phyloP scores from a whole-genome alignment of 495 filamentous ascomycete genomes.

The Daldinia vernicosa region DNA sequence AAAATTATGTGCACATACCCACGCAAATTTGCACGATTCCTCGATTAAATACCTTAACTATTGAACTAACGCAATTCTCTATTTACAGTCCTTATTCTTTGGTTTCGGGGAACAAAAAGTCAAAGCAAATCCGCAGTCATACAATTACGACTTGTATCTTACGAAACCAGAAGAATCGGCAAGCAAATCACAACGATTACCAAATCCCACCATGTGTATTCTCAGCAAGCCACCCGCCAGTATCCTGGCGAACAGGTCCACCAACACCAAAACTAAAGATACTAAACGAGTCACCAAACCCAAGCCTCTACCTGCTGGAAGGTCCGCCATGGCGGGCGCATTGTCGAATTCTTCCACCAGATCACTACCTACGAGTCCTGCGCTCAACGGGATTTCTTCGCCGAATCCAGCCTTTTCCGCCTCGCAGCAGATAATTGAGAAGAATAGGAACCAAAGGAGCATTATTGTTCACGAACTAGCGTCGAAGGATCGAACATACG shows the following conservation, averaged over 20 bases:
- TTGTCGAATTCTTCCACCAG: constrained; percentile 51
- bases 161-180: constrained; percentile 46
- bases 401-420: constrained; percentile 61
- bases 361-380: constrained; percentile 72
- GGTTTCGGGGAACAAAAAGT: constrained; percentile 51
- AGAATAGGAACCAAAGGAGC: constrained; percentile 62
- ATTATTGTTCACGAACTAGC: constrained; percentile 81
- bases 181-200: constrained; percentile 47
- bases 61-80: constrained; percentile 12
- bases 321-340: constrained; percentile 48
- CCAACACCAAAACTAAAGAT: constrained; percentile 32
- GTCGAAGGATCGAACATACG: constrained; percentile 64
- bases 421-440: constrained; percentile 61
- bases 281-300: constrained; percentile 39
- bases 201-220: constrained; percentile 58
- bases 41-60: constrained; percentile 23
- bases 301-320: constrained; percentile 55
- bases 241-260: constrained; percentile 6
- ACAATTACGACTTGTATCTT: constrained; percentile 56
- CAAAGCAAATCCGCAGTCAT: constrained; percentile 45
- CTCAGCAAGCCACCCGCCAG: constrained; percentile 39
- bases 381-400: constrained; percentile 60
- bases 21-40: not conserved
- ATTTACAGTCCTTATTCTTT: constrained; percentile 51
- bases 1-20: not conserved